Conservation (phyloP, 345 rosid species). For the Heritiera fomes region DNA sequence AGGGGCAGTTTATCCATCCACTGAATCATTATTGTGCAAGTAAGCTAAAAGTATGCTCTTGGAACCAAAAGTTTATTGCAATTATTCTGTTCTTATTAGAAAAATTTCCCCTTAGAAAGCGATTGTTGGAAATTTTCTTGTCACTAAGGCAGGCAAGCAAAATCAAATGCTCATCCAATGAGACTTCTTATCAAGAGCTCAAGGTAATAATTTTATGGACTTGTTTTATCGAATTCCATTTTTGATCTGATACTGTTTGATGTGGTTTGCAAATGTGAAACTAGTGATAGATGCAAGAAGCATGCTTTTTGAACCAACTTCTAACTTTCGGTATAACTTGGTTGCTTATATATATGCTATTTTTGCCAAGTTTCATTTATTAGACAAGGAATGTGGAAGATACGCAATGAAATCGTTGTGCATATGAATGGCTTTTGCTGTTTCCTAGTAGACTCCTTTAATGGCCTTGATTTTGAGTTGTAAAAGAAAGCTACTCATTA, state of each 20-base stretch:
- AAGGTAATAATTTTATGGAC: constrained; percentile 53
- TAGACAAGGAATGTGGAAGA: neutral
- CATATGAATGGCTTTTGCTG: neutral
- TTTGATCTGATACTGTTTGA: neutral
- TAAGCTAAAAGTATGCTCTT: constrained; percentile 29
- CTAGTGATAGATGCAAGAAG: neutral
- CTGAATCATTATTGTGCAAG: constrained; percentile 71
- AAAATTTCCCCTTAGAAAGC: constrained; percentile 41
- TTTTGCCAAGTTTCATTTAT: neutral
- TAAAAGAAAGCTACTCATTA: neutral
- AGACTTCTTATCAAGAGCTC: constrained; percentile 61
- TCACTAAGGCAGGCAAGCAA: constrained; percentile 31
- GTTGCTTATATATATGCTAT: neutral
- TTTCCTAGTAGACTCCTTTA: neutral
- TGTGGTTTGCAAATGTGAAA: neutral
- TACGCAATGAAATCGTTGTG: neutral
- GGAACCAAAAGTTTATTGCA: constrained; percentile 2
- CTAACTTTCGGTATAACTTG: neutral
- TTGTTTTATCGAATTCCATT: neutral
- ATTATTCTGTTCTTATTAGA: neutral
- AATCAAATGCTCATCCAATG: constrained; percentile 28
- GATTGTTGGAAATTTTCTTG: constrained; percentile 58
- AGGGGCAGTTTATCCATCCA: constrained; percentile 76
- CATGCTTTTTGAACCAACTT: neutral
- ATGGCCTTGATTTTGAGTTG: neutral